Percentiles rank a stretch among this genome's conserved stretches.
Evolutionary conservation across 257 asterid species (phyloP).

Genomic region (Gynochthodes officinalis): DNA sequence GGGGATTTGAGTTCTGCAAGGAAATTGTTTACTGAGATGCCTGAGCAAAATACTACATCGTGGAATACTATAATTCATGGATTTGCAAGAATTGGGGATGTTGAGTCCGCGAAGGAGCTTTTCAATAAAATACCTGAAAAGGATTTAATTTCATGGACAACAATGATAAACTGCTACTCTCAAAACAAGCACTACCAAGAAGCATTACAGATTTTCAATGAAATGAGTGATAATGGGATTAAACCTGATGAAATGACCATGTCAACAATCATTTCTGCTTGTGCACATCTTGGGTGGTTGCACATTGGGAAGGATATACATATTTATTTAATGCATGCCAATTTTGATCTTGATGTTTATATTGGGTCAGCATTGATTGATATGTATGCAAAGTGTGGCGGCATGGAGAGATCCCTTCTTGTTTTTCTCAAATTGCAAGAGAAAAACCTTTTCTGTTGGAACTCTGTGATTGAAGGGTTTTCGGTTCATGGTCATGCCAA

Average conservation of each 20-base stretch:
- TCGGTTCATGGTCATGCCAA: constrained; percentile 66
- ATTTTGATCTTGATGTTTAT: constrained; percentile 47
- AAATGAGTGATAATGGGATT: constrained; percentile 49
- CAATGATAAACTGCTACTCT: constrained; percentile 71
- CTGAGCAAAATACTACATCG: constrained; percentile 47
- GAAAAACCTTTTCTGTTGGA: constrained; percentile 77
- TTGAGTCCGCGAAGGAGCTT: constrained; percentile 57
- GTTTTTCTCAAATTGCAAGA: constrained; percentile 61
- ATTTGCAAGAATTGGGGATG: constrained; percentile 59
- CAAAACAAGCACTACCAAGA: constrained; percentile 43
- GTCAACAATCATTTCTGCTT: constrained; percentile 73
- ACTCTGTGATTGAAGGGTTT: constrained; percentile 71
- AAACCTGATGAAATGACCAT: constrained; percentile 75
- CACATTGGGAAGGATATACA: constrained; percentile 70
- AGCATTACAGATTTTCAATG: constrained; percentile 54
- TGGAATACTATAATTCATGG: constrained; percentile 74
- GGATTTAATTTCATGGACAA: constrained; percentile 89
- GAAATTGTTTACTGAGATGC: constrained; percentile 61
- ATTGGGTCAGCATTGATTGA: constrained; percentile 73
- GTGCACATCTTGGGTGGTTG: constrained; percentile 83
- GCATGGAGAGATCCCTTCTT: constrained; percentile 57
- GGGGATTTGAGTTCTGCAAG: constrained; percentile 58
- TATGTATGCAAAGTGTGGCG: constrained; percentile 86
- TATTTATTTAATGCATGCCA: constrained; percentile 32
- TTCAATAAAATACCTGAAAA: constrained; percentile 45